Base-by-base conservation (phyloP, 306 rosid species). In the Ormosia semicastrata region DNA sequence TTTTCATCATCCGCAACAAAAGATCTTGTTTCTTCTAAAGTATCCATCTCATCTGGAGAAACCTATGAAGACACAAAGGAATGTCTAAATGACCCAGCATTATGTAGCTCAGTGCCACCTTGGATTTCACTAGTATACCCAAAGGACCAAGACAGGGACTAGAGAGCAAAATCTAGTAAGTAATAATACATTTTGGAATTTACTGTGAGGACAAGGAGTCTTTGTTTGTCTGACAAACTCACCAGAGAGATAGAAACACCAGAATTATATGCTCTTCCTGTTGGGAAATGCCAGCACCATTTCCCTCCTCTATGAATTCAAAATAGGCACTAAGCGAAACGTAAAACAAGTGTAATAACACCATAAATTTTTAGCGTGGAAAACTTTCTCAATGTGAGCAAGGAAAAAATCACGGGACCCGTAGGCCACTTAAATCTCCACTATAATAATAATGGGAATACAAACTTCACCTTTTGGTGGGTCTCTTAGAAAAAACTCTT, bases 221-320 rank as follows among this genome's bases (percentile, higher is more conserved):
- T 50, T 12, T 33, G 3, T 68, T 49, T 56, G 71, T 67, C 76
- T 7, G 0, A 58, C 37, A 66, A 73, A 92, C 98, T 92, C 87
- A 95, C 99, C 89, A 95, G 88, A 56, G 99, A 93, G 32, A 95
- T 53, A 84, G 99, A 93, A 84, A 91, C 54, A 84, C 99, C 99
- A 62, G 93, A 89, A 81, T 71, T 95, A 63, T 87, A 88, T 72
- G 97, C 99, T 88, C 99, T 89, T 86, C 99, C 24, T 24, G 24
- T n/a, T n/a, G n/a, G n/a, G n/a, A n/a, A n/a, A n/a, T n/a, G n/a
- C n/a, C n/a, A n/a, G n/a, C n/a, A n/a, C n/a, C n/a, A n/a, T n/a
- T n/a, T n/a, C n/a, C n/a, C n/a, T n/a, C n/a, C n/a, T n/a, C n/a
- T n/a, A n/a, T n/a, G n/a, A n/a, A n/a, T n/a, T n/a, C n/a, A n/a